phyloP scores from a whole-genome alignment of 1,284 basidiomycete genomes.

The Fomitopsis palustris region DNA sequence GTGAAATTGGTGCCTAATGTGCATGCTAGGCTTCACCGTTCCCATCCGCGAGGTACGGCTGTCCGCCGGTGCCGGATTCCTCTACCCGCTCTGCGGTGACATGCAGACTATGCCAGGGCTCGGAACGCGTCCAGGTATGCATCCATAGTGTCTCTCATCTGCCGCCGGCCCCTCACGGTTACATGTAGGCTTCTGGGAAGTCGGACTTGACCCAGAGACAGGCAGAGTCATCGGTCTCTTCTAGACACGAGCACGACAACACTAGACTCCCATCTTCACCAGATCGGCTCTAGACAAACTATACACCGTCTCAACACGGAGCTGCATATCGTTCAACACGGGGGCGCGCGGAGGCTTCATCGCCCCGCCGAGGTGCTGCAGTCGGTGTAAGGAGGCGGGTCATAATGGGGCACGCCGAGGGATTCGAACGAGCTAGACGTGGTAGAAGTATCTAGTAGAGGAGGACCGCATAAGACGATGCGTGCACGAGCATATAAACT shows the following conservation, averaged over 20 bases:
- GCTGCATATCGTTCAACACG: slow-evolving; percentile 41
- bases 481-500: neutral
- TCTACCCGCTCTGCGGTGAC: slow-evolving; percentile 92
- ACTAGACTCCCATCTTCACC: slow-evolving; percentile 26
- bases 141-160: neutral
- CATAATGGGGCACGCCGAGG: neutral
- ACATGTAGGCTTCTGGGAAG: slow-evolving; percentile 81
- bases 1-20: neutral
- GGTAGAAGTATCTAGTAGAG: neutral
- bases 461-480: neutral
- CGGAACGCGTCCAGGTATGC: slow-evolving; percentile 83
- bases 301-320: slow-evolving; percentile 28
- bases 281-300: slow-evolving; percentile 26
- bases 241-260: slow-evolving; percentile 33
- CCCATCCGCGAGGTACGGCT: slow-evolving; percentile 90
- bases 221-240: slow-evolving; percentile 76
- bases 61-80: slow-evolving; percentile 92
- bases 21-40: slow-evolving; percentile 74
- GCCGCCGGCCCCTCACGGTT: too few species aligned
- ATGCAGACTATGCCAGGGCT: slow-evolving; percentile 99
- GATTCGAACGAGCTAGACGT: neutral
- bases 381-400: slow-evolving; percentile 5
- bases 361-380: slow-evolving; percentile 12
- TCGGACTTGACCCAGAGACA: slow-evolving; percentile 71
- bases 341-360: slow-evolving; percentile 24